Percentiles rank a stretch among this genome's conserved stretches.
Evolutionary conservation across 805 yeast species (phyloP).

Genomic region (Huiozyma sinensis): DNA sequence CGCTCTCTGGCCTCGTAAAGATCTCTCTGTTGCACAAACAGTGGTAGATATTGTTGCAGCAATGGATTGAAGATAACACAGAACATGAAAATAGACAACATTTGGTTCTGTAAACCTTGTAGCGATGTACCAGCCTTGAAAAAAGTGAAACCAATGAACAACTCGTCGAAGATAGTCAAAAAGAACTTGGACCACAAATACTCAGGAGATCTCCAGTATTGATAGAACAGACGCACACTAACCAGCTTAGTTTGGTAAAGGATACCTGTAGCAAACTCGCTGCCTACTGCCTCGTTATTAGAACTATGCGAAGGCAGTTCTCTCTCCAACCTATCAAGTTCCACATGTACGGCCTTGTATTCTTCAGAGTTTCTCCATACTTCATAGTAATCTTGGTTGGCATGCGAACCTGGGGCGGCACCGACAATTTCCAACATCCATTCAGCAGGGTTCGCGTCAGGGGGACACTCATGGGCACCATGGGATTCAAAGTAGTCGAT

Average conservation of each 20-base stretch:
- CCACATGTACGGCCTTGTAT: slow-evolving; percentile 44
- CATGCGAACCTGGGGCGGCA: slow-evolving; percentile 73
- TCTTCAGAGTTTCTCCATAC: slow-evolving; percentile 70
- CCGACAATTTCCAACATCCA: slow-evolving; percentile 88
- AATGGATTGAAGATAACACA: slow-evolving; percentile 44
- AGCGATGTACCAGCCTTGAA: slow-evolving; percentile 53
- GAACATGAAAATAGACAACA: slow-evolving; percentile 68
- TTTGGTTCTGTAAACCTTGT: slow-evolving; percentile 74
- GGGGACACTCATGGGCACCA: slow-evolving; percentile 60
- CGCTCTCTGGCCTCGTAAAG: slow-evolving; percentile 65
- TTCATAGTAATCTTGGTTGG: slow-evolving; percentile 60
- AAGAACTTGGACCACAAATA: slow-evolving; percentile 51
- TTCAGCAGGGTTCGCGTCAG: slow-evolving; percentile 75
- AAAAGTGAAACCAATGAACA: slow-evolving; percentile 67
- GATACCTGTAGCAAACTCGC: slow-evolving; percentile 37
- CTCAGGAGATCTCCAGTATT: slow-evolving; percentile 57
- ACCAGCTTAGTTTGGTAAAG: slow-evolving; percentile 36
- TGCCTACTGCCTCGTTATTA: slow-evolving; percentile 27
- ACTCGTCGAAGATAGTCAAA: slow-evolving; percentile 43
- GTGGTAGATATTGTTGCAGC: slow-evolving; percentile 53
- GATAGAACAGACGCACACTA: slow-evolving; percentile 47
- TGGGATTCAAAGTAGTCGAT: slow-evolving; percentile 55
- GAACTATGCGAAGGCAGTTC: slow-evolving; percentile 37
- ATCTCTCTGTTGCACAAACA: slow-evolving; percentile 50
- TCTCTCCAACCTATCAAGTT: slow-evolving; percentile 52